Conservation (phyloP, 2,329 filamentous ascomycete genomes). For the Thielaviopsis euricoi region DNA sequence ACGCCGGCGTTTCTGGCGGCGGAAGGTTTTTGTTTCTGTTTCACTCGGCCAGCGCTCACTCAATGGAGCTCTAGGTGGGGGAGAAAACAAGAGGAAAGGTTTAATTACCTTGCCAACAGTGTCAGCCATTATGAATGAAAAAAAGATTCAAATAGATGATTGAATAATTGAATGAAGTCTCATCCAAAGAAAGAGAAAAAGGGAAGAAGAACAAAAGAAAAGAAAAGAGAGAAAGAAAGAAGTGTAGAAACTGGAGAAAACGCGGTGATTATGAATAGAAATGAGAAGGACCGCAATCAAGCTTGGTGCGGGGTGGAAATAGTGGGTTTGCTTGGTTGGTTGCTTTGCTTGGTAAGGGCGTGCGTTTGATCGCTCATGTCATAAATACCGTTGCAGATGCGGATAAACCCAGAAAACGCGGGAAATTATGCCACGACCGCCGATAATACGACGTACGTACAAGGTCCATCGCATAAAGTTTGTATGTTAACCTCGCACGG, state of each 20-base stretch:
- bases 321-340: background rate
- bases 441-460: no score
- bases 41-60: background rate
- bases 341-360: no score
- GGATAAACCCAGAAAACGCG: no score
- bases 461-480: no score
- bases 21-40: no score
- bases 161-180: background rate
- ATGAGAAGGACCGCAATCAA: background rate
- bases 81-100: background rate
- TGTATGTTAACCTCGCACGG: no score
- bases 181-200: background rate
- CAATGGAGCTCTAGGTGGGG: background rate
- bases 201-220: background rate
- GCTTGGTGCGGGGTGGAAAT: background rate
- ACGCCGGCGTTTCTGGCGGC: background rate
- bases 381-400: no score
- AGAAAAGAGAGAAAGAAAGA: background rate
- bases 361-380: no score
- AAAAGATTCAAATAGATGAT: background rate
- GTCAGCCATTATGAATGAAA: conserved; percentile 10
- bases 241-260: background rate
- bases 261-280: background rate
- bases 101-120: conserved; percentile 10
- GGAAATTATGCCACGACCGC: no score